Evolutionary conservation across 345 rosid genomes (phyloP), one percentile per base, ranked within the genome.

Genomic region (Acer campestre): DNA sequence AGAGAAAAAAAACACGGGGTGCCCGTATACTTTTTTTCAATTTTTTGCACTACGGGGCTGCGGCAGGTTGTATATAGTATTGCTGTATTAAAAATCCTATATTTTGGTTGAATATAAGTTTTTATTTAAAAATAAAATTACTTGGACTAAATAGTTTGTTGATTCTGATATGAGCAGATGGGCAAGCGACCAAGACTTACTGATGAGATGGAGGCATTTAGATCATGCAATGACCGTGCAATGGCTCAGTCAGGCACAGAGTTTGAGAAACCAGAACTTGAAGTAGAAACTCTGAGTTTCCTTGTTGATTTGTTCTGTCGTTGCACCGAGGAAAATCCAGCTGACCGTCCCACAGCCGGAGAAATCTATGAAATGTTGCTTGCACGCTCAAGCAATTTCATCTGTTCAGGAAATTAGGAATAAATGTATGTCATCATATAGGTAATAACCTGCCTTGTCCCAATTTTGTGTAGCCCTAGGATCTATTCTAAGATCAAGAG

Each of bases 111-210:
- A 61, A 8, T 59, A n/a, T 59, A 20, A 35, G 0, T 4, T 35
- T 35, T 35, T 35, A 1, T 35, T 35, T 35, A 4, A 35, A 35
- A 35, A 35, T 35, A 35, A 35, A 35, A 35, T 35, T 35, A 35
- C 38, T 35, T 35, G 38, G 13, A 59, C 27, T 59, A 22, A 59
- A 1, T 25, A 20, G 61, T 46, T 51, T 14, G 44, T 73, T 72
- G 22, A 16, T 68, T 68, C 46, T 69, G 38, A 73, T 61, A 5
- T 35, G 63, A 67, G 75, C 94, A 94, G 99, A 83, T 68, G 46
- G 97, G 99, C 3, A 81, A 88, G 79, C 89, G 97, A 58, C 98
- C 99, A 1, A 84, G 46, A 48, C 83, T 96, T 75, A 83, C 92
- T 1, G 85, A 85, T 75, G 86, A 91, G 78, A 80, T 94, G 68